phyloP scores from a whole-genome alignment of 1,284 basidiomycete species.

The Peniophora sp. region DNA sequence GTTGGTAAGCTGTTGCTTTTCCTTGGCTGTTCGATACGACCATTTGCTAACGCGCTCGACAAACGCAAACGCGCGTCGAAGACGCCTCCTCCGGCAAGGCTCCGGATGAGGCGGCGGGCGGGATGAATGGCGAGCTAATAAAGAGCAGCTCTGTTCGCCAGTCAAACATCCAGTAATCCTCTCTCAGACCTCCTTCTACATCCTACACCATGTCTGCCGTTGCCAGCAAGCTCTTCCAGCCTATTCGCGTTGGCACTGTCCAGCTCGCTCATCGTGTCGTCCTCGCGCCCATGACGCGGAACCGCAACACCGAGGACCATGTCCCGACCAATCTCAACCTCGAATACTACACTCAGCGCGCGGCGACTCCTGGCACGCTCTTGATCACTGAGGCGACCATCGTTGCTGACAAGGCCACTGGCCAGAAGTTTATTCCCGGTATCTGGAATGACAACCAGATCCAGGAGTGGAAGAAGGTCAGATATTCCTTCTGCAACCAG shows the following conservation, averaged over 20 bases:
- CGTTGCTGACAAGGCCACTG: constrained; percentile 31
- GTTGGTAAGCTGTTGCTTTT: too few species aligned
- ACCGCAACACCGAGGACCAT: constrained; percentile 22
- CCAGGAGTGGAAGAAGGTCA: constrained; percentile 35
- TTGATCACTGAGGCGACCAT: constrained; percentile 41
- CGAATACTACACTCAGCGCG: constrained; percentile 43
- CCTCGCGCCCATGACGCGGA: constrained; percentile 39
- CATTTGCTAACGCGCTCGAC: too few species aligned
- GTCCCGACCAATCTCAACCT: constrained; percentile 21
- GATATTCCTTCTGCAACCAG: constrained; percentile 2
- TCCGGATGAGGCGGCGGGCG: too few species aligned
- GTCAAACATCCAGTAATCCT: too few species aligned
- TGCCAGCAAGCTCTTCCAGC: constrained; percentile 34
- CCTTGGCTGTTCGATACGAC: too few species aligned
- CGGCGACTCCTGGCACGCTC: constrained; percentile 33
- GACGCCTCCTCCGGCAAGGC: too few species aligned
- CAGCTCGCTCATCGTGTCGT: constrained; percentile 36
- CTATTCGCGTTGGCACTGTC: constrained; percentile 33
- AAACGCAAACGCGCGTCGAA: too few species aligned
- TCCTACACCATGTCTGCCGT: too few species aligned
- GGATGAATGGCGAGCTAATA: too few species aligned
- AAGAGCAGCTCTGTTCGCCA: too few species aligned
- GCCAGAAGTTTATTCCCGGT: constrained; percentile 28
- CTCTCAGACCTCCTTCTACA: too few species aligned
- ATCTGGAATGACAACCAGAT: constrained; percentile 38